phyloP scores from a whole-genome alignment of 768 basidiomycete species.

The Scleroderma bovista region DNA sequence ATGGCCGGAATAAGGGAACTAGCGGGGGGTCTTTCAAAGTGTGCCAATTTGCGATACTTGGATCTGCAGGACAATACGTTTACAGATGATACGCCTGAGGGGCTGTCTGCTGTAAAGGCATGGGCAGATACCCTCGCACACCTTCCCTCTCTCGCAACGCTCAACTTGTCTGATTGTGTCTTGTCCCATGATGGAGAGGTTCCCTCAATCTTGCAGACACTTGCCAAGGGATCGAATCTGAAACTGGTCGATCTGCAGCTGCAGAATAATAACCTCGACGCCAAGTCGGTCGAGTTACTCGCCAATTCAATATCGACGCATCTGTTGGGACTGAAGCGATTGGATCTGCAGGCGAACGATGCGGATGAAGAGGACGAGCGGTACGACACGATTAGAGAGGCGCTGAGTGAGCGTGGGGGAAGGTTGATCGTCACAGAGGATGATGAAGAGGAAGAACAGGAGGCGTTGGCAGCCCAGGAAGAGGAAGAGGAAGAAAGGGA shows the following conservation, averaged over 20 bases:
- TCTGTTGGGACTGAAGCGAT: slow-evolving; percentile 49
- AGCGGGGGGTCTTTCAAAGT: slow-evolving; percentile 66
- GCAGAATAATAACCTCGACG: slow-evolving; percentile 89
- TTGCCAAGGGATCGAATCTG: slow-evolving; percentile 66
- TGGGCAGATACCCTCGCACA: slow-evolving; percentile 61
- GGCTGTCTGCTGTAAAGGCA: slow-evolving; percentile 43
- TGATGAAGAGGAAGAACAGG: slow-evolving; percentile 61
- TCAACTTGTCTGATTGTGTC: slow-evolving; percentile 91
- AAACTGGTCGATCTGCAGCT: slow-evolving; percentile 73
- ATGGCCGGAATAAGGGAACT: slow-evolving; percentile 85
- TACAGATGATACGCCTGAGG: slow-evolving; percentile 56
- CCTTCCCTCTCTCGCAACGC: slow-evolving; percentile 68
- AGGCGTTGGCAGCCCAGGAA: slow-evolving; percentile 27
- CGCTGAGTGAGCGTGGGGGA: slow-evolving; percentile 61
- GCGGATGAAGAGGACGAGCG: slow-evolving; percentile 70
- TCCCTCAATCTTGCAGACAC: slow-evolving; percentile 52
- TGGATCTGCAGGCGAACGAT: slow-evolving; percentile 93
- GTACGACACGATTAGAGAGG: slow-evolving; percentile 46
- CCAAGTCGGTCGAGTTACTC: slow-evolving; percentile 59
- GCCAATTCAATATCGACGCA: slow-evolving; percentile 59
- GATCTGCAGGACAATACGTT: slow-evolving; percentile 94
- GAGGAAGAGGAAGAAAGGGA: slow-evolving; percentile 20
- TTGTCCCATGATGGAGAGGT: slow-evolving; percentile 79
- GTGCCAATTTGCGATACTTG: slow-evolving; percentile 61
- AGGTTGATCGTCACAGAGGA: slow-evolving; percentile 66